Conservation (phyloP, 441 rosid genomes). For the Gossypium armourianum region DNA sequence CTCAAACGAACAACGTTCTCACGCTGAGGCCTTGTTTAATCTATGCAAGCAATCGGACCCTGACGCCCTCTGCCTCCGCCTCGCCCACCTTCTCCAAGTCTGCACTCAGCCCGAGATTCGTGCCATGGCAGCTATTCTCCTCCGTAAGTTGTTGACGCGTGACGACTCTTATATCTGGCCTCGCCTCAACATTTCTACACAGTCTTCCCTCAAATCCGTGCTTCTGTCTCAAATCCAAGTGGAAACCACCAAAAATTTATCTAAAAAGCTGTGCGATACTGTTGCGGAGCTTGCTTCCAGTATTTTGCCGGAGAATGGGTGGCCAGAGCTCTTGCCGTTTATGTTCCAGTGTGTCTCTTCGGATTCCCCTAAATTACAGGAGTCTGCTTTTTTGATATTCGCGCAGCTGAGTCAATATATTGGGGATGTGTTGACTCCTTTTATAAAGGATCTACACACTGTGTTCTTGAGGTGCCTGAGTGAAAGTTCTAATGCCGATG, state of each 20-base stretch:
- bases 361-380: constrained; percentile 67
- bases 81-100: constrained; percentile 66
- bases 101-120: constrained; percentile 69
- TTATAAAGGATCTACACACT: constrained; percentile 67
- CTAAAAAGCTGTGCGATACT: constrained; percentile 84
- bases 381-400: constrained; percentile 71
- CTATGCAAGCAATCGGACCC: constrained; percentile 85
- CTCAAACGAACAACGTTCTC: constrained; percentile 83
- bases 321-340: constrained; percentile 91
- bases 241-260: constrained; percentile 57
- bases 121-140: constrained; percentile 86
- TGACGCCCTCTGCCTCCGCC: constrained; percentile 65
- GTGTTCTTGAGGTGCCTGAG: constrained; percentile 66
- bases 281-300: constrained; percentile 74
- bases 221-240: constrained; percentile 62
- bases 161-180: constrained; percentile 87
- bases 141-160: constrained; percentile 80
- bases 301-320: constrained; percentile 65
- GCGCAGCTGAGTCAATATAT: constrained; percentile 87
- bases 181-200: constrained; percentile 49
- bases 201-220: constrained; percentile 64
- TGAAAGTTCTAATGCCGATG: constrained; percentile 54
- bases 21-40: constrained; percentile 76
- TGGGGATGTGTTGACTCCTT: constrained; percentile 69
- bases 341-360: constrained; percentile 86